Base-by-base conservation (phyloP, 306 rosid species). In the Heteromeles arbutifolia region DNA sequence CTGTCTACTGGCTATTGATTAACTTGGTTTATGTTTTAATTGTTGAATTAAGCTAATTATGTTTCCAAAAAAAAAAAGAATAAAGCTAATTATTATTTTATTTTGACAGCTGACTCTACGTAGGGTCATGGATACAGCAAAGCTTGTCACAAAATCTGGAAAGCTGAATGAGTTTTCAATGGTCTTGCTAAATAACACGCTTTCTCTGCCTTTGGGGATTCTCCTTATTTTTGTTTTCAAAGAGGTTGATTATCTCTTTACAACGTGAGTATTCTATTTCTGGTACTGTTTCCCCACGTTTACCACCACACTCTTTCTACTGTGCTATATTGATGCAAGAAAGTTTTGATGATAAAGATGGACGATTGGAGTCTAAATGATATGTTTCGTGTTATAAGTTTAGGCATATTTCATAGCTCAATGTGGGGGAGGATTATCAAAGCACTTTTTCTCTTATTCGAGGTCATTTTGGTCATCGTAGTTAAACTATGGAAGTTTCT, bases 101-200 rank as follows among this genome's bases (percentile, higher is more conserved):
- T 77, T 67, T 53, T 54, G 86, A 84, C 91, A 96, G 99, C 85
- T 96, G 82, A 96, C 96, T 53, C 86, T 96, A 57, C 92, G 93
- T 68, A 88, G 88, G 79, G 87, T 92, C 85, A 96, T 96, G 97
- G 99, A 96, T 86, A 90, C 96, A 10, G 99, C 99, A 73, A 96
- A 96, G 84, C 97, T 83, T 63, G 75, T 82, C 65, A 89, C 98
- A 45, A 90, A 89, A 84, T 92, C 97, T 54, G 99, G 99, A 81
- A 90, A 87, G 80, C 77, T 96, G 81, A 96, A 96, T 32, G 99
- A 92, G 79, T 96, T 96, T 80, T 92, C 99, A 8, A 96, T 92
- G 99, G 99, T 96, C 85, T 83, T 96, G 90, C 90, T 96, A 74
- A 96, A 96, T 84, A 96, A 96, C 88, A 79, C 83, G 37, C 98